Conservation (phyloP, 768 basidiomycete species). For the Coprinellus aureogranulatus region DNA sequence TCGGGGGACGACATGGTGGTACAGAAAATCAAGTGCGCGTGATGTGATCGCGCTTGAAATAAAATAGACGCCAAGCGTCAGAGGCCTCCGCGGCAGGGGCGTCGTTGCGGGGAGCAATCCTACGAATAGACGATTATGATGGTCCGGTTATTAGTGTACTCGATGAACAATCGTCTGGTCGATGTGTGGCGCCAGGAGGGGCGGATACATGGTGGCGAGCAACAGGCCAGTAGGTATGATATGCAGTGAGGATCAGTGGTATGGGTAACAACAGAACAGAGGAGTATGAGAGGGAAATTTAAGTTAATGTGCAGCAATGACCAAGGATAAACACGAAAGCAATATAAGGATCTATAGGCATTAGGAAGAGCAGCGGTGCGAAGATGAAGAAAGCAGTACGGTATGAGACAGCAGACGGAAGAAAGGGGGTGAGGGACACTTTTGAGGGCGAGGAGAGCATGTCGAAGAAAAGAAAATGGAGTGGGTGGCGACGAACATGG, state of each 20-base stretch:
- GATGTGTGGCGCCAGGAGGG: slow-evolving; percentile 6
- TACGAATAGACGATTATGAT: slow-evolving; percentile 1
- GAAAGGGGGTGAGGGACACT: neutral
- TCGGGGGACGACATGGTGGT: slow-evolving; percentile 18
- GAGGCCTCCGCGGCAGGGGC: no score
- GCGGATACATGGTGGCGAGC: slow-evolving; percentile 19
- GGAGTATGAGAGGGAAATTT: slow-evolving; percentile 17
- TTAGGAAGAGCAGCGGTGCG: slow-evolving; percentile 14
- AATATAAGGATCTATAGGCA: slow-evolving; percentile 20
- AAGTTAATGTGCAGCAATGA: slow-evolving; percentile 17
- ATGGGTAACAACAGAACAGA: slow-evolving; percentile 24
- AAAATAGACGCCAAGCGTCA: slow-evolving; percentile 2
- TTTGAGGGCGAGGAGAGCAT: neutral
- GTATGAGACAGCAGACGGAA: slow-evolving; percentile 41
- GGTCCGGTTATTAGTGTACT: neutral
- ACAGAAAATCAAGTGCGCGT: slow-evolving; percentile 3
- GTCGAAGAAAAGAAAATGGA: slow-evolving; percentile 12
- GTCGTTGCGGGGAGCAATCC: no score
- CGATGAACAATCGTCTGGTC: neutral
- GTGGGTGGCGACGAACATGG: slow-evolving; percentile 14
- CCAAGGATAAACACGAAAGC: slow-evolving; percentile 14
- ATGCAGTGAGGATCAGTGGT: slow-evolving; percentile 6
- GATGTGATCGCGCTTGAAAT: slow-evolving; percentile 16
- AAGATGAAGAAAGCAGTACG: slow-evolving; percentile 36
- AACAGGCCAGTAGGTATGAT: neutral